Evolutionary conservation across 2,329 filamentous ascomycete species (phyloP).

Genomic region (Aspergillus oerlinghausenensis): DNA sequence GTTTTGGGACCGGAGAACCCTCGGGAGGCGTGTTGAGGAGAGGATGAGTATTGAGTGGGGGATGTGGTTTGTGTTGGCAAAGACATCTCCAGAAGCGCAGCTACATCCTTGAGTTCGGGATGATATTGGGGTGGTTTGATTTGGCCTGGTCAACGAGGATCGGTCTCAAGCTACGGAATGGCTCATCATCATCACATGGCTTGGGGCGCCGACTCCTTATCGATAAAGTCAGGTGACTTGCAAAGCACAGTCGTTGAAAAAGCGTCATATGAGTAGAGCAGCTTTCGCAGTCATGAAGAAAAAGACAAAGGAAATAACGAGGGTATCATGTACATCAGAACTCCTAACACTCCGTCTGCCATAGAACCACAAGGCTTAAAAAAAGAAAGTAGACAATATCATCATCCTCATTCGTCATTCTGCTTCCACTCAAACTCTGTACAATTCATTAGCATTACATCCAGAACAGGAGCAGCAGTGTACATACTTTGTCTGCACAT

Average conservation of each 20-base stretch:
- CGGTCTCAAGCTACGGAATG: background rate
- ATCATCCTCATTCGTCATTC: slow-evolving; percentile 27
- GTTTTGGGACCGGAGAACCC: slow-evolving; percentile 7
- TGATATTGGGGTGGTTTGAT: background rate
- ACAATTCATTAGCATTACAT: slow-evolving; percentile 12
- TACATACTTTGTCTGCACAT: slow-evolving; percentile 90
- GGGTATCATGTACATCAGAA: slow-evolving; percentile 16
- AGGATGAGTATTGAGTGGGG: slow-evolving; percentile 23
- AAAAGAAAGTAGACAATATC: background rate
- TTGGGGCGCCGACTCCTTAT: slow-evolving; percentile 22
- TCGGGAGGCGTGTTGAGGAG: slow-evolving; percentile 25
- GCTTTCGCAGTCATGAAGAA: slow-evolving; percentile 1
- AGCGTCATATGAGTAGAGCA: background rate
- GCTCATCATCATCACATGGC: background rate
- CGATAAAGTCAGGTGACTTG: slow-evolving; percentile 18
- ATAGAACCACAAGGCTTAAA: background rate
- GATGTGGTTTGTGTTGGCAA: slow-evolving; percentile 24
- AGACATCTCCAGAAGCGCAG: slow-evolving; percentile 30
- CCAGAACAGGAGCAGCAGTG: background rate
- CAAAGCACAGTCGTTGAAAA: background rate
- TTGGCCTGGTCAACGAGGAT: background rate
- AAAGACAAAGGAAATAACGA: slow-evolving; percentile 5
- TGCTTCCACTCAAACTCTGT: slow-evolving; percentile 53
- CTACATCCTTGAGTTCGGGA: slow-evolving; percentile 26
- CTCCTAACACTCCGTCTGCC: slow-evolving; percentile 5